Base-by-base conservation (phyloP, 768 basidiomycete genomes). In the Termitomyces sp. region DNA sequence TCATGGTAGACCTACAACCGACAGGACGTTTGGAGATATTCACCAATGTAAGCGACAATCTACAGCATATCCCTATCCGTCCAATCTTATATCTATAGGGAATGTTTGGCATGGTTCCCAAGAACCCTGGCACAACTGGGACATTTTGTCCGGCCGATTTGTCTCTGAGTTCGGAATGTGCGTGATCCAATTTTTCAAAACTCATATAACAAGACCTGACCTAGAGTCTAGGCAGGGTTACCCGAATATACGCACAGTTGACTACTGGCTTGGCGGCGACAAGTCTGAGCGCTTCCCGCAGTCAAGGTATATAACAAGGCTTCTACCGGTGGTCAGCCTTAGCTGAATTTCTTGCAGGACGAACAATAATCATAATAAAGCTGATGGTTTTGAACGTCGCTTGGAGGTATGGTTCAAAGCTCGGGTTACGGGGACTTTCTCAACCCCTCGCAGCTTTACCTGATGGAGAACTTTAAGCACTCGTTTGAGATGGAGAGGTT, bases 41-140 rank as follows among this genome's bases (percentile, higher is more conserved):
- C 94, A 97, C 67, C 94, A 97, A 70, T 96, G 93, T 90, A 68
- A 64, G 77, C 2, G 20, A 47, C 12, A 33, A 26, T 18, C n/a
- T 55, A 6, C 65, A 22, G n/a, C 20, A 20, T 22, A 15, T 1
- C 18, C 37, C 10, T 8, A 41, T 33, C 28, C 51, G 65, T 33
- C 54, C 8, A 36, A 8, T 41, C 34, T 31, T 28, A 1, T 2
- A 39, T 39, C 24, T 49, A 26, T 62, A 87, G 87, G 88, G 90
- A 93, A 94, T 69, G 92, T 96, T 16, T 96, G 94, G 94, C 94
- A 96, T 67, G 94, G 91, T 20, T 78, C 90, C 3, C 93, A 98
- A 68, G 89, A 94, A 66, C 85, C 92, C 0, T 98, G 94, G 91
- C 85, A 90, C 61, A 91, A 95, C 58, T 98, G 94, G 93, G 92